Conservation (phyloP, 202 grass and related monocot genomes). For the Setaria italica region DNA sequence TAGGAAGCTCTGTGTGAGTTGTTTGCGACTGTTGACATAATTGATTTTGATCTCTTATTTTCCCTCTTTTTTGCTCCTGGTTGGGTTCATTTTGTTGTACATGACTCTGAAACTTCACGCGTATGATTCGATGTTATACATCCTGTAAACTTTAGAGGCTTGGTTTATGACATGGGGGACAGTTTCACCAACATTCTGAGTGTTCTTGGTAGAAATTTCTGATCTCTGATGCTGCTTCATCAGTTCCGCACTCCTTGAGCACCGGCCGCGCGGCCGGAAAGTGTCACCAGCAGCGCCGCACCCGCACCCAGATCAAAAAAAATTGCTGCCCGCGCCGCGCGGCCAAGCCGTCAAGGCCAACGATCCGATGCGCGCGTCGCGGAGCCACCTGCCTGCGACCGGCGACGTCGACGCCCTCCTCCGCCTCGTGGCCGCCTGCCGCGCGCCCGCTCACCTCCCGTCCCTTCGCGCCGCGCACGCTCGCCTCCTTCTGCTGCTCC, state of each 20-base stretch:
- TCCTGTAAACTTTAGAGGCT: slow-evolving; percentile 2
- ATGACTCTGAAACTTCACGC: neutral
- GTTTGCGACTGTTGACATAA: neutral
- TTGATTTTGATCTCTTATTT: neutral
- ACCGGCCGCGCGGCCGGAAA: too few species aligned
- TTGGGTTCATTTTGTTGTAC: slow-evolving; percentile 23
- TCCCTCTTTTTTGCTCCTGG: neutral
- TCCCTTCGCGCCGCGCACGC: slow-evolving; percentile 61
- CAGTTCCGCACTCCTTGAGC: too few species aligned
- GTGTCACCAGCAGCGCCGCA: neutral
- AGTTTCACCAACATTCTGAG: neutral
- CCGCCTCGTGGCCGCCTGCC: slow-evolving; percentile 60
- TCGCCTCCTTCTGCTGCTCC: slow-evolving; percentile 49
- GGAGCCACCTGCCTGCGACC: slow-evolving; percentile 17
- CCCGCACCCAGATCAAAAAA: neutral
- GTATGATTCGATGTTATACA: neutral
- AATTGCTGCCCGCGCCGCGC: neutral
- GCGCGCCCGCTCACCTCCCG: slow-evolving; percentile 46
- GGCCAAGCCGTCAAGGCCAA: neutral
- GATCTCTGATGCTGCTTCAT: too few species aligned
- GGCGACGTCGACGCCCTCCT: slow-evolving; percentile 46
- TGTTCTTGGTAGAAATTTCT: neutral
- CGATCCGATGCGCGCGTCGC: slow-evolving; percentile 33
- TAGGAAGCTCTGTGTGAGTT: neutral
- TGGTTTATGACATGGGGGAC: neutral